Conservation (phyloP, 1,284 basidiomycete genomes). For the Thelephora terrestris region DNA sequence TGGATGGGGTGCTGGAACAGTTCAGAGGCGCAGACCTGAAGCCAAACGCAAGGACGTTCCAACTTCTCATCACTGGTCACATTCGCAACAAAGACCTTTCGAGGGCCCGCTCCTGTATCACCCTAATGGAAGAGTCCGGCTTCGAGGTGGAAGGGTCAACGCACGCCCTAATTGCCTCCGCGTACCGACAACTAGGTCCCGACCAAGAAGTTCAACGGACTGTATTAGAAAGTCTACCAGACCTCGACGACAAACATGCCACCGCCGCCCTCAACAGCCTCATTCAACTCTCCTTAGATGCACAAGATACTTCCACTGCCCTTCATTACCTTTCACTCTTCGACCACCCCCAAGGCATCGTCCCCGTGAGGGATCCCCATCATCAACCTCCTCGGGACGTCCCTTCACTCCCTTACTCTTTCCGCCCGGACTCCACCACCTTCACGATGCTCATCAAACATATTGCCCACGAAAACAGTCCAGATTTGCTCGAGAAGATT, state of each 20-base stretch:
- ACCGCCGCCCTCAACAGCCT: constrained; percentile 53
- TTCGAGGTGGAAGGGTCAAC: constrained; percentile 44
- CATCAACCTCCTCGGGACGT: constrained; percentile 1
- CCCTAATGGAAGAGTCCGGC: constrained; percentile 45
- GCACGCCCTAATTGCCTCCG: constrained; percentile 45
- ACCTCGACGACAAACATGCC: constrained; percentile 29
- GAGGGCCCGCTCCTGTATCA: constrained; percentile 40
- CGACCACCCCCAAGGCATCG: constrained; percentile 19
- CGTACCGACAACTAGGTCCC: constrained; percentile 50
- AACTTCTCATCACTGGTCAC: constrained; percentile 52
- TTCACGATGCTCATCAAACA: constrained; percentile 57
- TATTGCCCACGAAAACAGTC: constrained; percentile 33
- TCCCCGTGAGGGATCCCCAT: constrained; percentile 5
- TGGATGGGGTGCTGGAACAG: constrained; percentile 37
- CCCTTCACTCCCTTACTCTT: constrained; percentile 1
- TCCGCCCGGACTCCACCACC: constrained; percentile 45
- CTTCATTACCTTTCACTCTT: constrained; percentile 40
- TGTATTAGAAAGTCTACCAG: constrained; percentile 37
- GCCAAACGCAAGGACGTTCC: constrained; percentile 53
- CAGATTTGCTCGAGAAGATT: constrained; percentile 26
- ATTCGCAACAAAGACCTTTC: constrained; percentile 56
- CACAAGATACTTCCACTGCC: constrained; percentile 37
- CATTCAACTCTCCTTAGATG: constrained; percentile 47
- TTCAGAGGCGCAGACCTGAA: constrained; percentile 35
- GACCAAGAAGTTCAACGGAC: constrained; percentile 43